These are phyloP conservation scores for Noccaea caerulescens DNA, from an alignment of 345 rosid genomes.

Conservation along the genomic window DNA sequence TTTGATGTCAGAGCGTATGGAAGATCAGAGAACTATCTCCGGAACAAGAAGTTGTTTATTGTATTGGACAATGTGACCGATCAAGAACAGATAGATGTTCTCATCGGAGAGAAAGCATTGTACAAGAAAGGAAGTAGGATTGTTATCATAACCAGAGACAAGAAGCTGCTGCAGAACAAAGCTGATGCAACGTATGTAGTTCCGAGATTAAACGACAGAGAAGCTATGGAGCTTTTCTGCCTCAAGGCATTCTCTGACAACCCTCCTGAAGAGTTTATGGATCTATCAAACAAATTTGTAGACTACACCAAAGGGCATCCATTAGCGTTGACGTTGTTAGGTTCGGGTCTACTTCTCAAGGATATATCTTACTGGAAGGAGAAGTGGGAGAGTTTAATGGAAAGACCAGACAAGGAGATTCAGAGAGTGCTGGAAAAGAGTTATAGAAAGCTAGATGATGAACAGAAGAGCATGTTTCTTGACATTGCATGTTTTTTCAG, in stretches of 20 bases:
- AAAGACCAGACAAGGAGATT: slow-evolving; percentile 36
- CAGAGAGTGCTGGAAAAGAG: slow-evolving; percentile 32
- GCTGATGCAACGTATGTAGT: slow-evolving; percentile 21
- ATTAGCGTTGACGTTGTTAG: slow-evolving; percentile 45
- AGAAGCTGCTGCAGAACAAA: slow-evolving; percentile 27
- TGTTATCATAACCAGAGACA: slow-evolving; percentile 43
- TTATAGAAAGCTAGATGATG: slow-evolving; percentile 35
- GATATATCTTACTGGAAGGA: slow-evolving; percentile 28
- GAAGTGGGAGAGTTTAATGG: slow-evolving; percentile 22
- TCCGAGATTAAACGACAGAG: slow-evolving; percentile 21
- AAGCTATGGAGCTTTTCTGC: slow-evolving; percentile 43
- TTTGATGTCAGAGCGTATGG: slow-evolving; percentile 26
- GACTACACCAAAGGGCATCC: slow-evolving; percentile 46
- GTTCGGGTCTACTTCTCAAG: slow-evolving; percentile 25
- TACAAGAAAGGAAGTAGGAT: slow-evolving; percentile 37
- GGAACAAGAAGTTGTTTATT: slow-evolving; percentile 37
- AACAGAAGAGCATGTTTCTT: slow-evolving; percentile 42
- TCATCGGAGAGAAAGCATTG: not conserved
- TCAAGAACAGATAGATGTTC: not conserved
- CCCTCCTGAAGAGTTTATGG: not conserved
- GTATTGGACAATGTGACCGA: slow-evolving; percentile 37
- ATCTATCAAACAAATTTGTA: slow-evolving; percentile 28
- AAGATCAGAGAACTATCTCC: slow-evolving; percentile 3
- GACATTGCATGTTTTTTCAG: slow-evolving; percentile 52
- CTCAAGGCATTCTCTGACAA: slow-evolving; percentile 11